These are phyloP conservation scores for Mycosarcoma mackinlayi DNA, from an alignment of 1,284 basidiomycete genomes.

Conservation along the genomic window DNA sequence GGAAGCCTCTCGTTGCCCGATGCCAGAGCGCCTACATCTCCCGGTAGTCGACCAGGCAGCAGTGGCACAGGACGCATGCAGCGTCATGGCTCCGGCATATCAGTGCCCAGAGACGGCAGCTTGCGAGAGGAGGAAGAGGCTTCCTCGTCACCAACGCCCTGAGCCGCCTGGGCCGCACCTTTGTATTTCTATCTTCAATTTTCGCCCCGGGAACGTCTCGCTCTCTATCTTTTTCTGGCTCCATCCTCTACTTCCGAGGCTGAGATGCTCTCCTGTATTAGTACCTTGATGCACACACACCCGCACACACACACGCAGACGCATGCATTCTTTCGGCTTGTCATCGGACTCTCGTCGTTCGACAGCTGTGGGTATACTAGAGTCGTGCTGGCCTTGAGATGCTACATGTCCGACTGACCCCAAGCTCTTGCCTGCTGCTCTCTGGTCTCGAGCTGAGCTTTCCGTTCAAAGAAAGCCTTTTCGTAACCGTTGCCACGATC, in stretches of 20 bases:
- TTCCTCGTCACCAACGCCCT: constrained; percentile 1
- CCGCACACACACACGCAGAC: not conserved
- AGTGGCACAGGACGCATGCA: constrained; percentile 35
- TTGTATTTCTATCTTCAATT: constrained; percentile 21
- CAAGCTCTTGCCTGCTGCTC: constrained; percentile 45
- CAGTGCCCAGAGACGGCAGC: constrained; percentile 31
- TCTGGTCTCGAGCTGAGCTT: constrained; percentile 22
- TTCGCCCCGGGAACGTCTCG: not conserved
- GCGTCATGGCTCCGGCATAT: constrained; percentile 34
- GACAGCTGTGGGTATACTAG: constrained; percentile 7
- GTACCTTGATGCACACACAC: constrained; percentile 11
- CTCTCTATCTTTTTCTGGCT: not conserved
- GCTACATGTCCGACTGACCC: constrained; percentile 50
- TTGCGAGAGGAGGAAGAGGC: constrained; percentile 33
- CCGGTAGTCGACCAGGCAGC: constrained; percentile 26
- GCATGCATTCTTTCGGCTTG: not conserved
- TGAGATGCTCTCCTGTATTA: constrained; percentile 25
- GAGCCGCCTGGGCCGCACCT: not conserved
- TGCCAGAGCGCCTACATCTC: not conserved
- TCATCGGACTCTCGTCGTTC: not conserved
- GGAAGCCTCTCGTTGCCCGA: constrained; percentile 9
- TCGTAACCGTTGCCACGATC: constrained; percentile 90
- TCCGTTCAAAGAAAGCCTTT: constrained; percentile 74
- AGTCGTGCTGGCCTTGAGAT: not conserved
- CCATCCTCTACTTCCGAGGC: constrained; percentile 3